Evolutionary conservation across 176 grass and related monocot species (phyloP).

Genomic region (Oryza longistaminata): DNA sequence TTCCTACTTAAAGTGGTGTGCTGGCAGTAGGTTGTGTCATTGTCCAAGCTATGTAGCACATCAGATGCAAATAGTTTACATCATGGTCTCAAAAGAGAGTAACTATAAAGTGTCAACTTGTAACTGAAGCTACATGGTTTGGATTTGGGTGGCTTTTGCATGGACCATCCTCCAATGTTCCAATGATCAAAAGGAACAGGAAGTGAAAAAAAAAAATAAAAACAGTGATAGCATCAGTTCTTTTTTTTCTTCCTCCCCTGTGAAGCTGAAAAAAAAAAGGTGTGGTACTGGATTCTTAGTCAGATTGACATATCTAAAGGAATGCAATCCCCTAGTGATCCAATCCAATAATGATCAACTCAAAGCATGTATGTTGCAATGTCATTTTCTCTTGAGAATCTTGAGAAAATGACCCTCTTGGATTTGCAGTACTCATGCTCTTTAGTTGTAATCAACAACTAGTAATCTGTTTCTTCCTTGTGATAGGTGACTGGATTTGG

Average conservation of each 20-base stretch:
- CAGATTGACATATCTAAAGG: conserved; percentile 22
- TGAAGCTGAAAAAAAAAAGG: background rate
- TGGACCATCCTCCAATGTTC: conserved; percentile 27
- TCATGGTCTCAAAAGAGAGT: background rate
- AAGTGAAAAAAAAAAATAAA: background rate
- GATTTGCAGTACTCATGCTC: conserved; percentile 7
- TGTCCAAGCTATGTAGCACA: conserved; percentile 21
- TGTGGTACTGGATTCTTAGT: background rate
- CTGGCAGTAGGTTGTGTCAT: conserved; percentile 26
- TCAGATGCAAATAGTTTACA: conserved; percentile 19
- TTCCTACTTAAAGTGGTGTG: conserved; percentile 2
- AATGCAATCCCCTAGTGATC: conserved; percentile 15
- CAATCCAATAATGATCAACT: background rate
- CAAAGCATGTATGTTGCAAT: background rate
- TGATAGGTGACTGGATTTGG: conserved; percentile 18
- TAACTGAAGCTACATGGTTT: conserved; percentile 21
- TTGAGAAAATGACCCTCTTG: background rate
- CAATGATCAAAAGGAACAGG: background rate
- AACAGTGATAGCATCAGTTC: background rate
- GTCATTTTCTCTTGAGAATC: conserved; percentile 32
- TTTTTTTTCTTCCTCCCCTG: background rate
- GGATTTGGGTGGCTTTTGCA: conserved; percentile 11
- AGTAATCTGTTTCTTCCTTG: background rate
- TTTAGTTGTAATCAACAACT: background rate
- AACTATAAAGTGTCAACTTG: conserved; percentile 22